A percentile compares a stretch with the other conserved stretches of the same genome.
phyloP scores from a whole-genome alignment of 2,329 filamentous ascomycete species.

The Cladophialophora yegresii region DNA sequence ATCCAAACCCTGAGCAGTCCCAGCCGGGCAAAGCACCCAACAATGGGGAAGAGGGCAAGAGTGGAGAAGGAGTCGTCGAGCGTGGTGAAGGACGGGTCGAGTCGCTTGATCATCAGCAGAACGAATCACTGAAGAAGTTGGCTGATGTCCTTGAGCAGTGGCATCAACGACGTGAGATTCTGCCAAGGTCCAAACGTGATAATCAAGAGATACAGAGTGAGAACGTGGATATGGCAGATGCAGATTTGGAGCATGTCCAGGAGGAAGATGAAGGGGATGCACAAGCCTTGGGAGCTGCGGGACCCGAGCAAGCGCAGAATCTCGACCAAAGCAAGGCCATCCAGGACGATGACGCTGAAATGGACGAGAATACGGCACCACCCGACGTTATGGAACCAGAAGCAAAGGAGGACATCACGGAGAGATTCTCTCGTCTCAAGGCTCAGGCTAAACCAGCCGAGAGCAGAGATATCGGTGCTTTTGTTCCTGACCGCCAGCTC shows the following conservation, averaged over 20 bases:
- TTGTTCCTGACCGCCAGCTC: constrained; percentile 51
- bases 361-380: constrained; percentile 60
- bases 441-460: constrained; percentile 44
- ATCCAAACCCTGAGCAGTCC: constrained; percentile 30
- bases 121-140: constrained; percentile 86
- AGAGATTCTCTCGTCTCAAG: constrained; percentile 40
- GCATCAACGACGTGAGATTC: constrained; percentile 87
- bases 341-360: constrained; percentile 61
- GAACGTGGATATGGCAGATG: constrained; percentile 71
- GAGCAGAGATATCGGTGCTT: constrained; percentile 54
- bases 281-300: constrained; percentile 86
- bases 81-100: constrained; percentile 33
- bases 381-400: constrained; percentile 50
- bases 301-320: constrained; percentile 80
- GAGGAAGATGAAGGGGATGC: constrained; percentile 80
- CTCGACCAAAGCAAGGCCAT: constrained; percentile 89
- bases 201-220: constrained; percentile 56
- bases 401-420: constrained; percentile 39
- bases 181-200: constrained; percentile 58
- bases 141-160: constrained; percentile 90
- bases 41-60: constrained; percentile 32
- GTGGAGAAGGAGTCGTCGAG: constrained; percentile 32
- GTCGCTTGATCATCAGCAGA: constrained; percentile 41
- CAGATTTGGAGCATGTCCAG: constrained; percentile 93
- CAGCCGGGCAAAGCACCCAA: constrained; percentile 32